Base-by-base conservation (phyloP, 106 monocot genomes). In the Allium cepa region DNA sequence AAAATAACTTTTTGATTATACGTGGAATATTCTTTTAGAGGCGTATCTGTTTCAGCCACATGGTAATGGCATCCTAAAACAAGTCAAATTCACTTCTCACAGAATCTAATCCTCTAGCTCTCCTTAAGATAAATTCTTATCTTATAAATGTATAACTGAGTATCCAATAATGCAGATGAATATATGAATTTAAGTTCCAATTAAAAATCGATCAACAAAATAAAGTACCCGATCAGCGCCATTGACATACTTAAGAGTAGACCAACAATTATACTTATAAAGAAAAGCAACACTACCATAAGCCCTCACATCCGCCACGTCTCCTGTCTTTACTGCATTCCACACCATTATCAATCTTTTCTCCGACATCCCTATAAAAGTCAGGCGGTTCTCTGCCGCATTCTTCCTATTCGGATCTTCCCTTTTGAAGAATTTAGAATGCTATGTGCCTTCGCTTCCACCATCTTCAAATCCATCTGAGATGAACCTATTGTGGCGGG, bases 261-360 rank as follows among this genome's bases (percentile, higher is more conserved):
- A 81, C 80, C 80, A 89, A 76, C 93, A 90, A 72, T 82, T 79
- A 77, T 84, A 84, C 70, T 86, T 84, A 73, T 94, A 89, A 52
- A 86, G 76, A 16, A 89, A 66, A 49, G 82, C 83, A 15, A 89
- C 83, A 57, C 79, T 63, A n/a, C 81, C 59, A 70, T 79, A 85
- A 47, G 81, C 72, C 26, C 78, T 60, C 46, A 81, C 69, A 69
- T 73, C 69, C 66, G 65, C 27, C 57, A 70, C 26, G 49, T 12
- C 17, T 46, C 45, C 27, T 11, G 7, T 51, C 46, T 63, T 62
- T 58, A 68, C 13, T 8, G 73, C 50, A 10, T 53, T 10, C 7
- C 69, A 46, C 4, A 71, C 59, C 47, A 80, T 68, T 47, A 64
- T 53, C 71, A 88, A 82, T 60, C 86, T 88, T 50, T 22, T 65